A percentile compares a stretch with the other conserved stretches of the same genome.
Conservation (phyloP, 345 rosid species). For the Camelina neglecta region DNA sequence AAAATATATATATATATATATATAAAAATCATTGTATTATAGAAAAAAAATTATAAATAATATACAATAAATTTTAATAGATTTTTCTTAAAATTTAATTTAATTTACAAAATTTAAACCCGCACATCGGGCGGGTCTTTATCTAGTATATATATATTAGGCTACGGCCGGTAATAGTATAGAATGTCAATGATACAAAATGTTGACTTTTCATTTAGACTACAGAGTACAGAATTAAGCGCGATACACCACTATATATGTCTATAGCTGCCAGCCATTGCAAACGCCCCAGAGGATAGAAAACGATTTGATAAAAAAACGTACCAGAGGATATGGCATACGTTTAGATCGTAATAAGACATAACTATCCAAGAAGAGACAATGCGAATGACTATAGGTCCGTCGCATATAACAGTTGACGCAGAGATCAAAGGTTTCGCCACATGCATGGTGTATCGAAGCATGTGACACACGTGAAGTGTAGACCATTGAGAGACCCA, state of each 20-base stretch:
- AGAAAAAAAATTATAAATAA: no score
- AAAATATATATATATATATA: no score
- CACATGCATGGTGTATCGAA: conserved; percentile 6
- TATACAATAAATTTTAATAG: no score
- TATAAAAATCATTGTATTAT: no score
- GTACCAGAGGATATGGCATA: conserved; percentile 12
- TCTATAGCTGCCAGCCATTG: neutral
- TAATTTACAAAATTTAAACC: no score
- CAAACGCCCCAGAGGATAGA: neutral
- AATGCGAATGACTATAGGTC: conserved; percentile 8
- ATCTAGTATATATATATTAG: no score
- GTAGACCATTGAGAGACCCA: neutral
- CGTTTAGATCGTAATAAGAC: conserved; percentile 28
- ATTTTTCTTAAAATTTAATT: no score
- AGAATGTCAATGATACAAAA: no score
- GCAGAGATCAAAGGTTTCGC: conserved; percentile 21
- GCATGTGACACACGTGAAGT: conserved; percentile 33
- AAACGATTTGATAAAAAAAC: neutral
- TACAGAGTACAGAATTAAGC: neutral
- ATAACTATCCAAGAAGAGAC: conserved; percentile 30
- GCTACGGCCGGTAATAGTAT: no score
- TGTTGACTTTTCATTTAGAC: no score
- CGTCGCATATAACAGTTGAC: neutral
- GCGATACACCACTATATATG: neutral
- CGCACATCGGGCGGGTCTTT: no score